Base-by-base conservation (phyloP, 2,329 filamentous ascomycete genomes). In the Beauveria varroae region DNA sequence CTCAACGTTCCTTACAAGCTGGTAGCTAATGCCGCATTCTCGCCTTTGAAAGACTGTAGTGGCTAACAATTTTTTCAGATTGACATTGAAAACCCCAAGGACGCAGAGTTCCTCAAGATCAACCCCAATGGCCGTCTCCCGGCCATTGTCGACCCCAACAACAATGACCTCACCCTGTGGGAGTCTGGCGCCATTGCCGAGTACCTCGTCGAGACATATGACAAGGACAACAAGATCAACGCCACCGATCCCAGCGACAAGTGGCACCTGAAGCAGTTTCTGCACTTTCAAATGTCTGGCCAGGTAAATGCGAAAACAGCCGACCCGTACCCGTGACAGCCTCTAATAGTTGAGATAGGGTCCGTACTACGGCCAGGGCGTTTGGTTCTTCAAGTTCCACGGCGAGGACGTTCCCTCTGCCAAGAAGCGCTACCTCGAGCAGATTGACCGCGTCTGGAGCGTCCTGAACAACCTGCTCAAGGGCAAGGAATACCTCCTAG, bases 351-450 rank as follows among this genome's bases (percentile, higher is more conserved):
- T 7, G 5, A 51, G 20, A 43, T 68, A 73, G 61, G 71, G 69
- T 1, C 71, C 70, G 3, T 72, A 71, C 52, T 71, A 63, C n/a
- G 67, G 68, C 44, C 68, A 64, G 63, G 64, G 57, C 14, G 64
- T 54, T 18, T 68, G 67, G 67, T 68, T 67, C 61, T 57, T 60
- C 37, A 58, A 63, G 55, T 57, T 64, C 20, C 64, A 66, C 44
- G 22, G 24, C 24, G 63, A 66, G 26, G 55, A 63, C 57, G 46
- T 70, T 9, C 68, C 66, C 1, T 66, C 66, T 0, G 68, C 70
- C 9, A 65, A 66, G 24, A 65, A 67, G 52, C 67, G 70, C 41
- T 71, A 71, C 54, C 28, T 54, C 20, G 67, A 67, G 34, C 65
- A 71, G 64, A 64, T 68, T 22, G 64, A 62, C 30, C 67, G 69